phyloP scores from a whole-genome alignment of 805 yeast genomes.

The Candida quercuum region DNA sequence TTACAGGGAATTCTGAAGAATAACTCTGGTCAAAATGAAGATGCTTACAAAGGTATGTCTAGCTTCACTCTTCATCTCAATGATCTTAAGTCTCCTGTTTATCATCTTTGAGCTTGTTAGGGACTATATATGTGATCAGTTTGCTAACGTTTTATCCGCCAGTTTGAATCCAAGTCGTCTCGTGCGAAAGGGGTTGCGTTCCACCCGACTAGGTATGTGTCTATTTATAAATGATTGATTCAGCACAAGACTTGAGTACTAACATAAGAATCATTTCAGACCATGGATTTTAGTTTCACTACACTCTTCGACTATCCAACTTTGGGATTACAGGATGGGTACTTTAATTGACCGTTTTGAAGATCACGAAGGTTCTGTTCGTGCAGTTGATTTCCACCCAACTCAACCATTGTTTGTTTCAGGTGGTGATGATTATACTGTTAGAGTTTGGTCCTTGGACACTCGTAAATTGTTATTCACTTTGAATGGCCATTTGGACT shows the following conservation, averaged over 20 bases:
- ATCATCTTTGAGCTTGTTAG: background rate
- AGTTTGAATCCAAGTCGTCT: slow-evolving; percentile 96
- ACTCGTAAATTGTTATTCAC: slow-evolving; percentile 90
- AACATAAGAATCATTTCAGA: slow-evolving; percentile 33
- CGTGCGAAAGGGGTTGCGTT: slow-evolving; percentile 97
- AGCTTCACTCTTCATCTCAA: background rate
- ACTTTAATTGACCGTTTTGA: slow-evolving; percentile 93
- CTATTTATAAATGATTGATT: no score
- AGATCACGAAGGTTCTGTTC: slow-evolving; percentile 97
- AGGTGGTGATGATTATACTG: slow-evolving; percentile 94
- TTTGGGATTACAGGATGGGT: slow-evolving; percentile 99
- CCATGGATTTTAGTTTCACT: slow-evolving; percentile 96
- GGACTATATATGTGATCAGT: background rate
- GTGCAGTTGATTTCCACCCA: slow-evolving; percentile 94
- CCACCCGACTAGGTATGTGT: slow-evolving; percentile 74
- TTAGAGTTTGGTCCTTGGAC: slow-evolving; percentile 93
- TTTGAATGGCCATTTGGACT: slow-evolving; percentile 89
- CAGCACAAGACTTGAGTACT: slow-evolving; percentile 10
- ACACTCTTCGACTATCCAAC: slow-evolving; percentile 96
- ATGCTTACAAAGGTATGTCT: slow-evolving; percentile 65
- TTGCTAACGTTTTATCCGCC: slow-evolving; percentile 18
- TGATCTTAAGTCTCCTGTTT: background rate
- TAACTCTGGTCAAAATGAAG: slow-evolving; percentile 52
- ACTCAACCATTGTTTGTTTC: slow-evolving; percentile 96
- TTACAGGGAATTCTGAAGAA: background rate